These are phyloP conservation scores for Diplodia sapinea DNA, from an alignment of 2,329 filamentous ascomycete species.

Conservation along the genomic window DNA sequence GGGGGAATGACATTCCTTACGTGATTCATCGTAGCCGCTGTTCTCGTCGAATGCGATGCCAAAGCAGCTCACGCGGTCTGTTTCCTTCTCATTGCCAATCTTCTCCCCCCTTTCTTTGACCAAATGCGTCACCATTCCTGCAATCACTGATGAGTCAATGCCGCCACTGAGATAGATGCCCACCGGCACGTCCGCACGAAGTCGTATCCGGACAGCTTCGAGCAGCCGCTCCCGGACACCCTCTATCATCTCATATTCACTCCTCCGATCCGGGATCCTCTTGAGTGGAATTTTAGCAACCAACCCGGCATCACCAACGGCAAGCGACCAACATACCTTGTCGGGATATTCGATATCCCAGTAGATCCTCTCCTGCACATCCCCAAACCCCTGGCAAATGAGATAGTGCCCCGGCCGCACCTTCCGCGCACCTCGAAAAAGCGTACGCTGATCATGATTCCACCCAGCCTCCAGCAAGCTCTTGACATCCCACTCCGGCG, in stretches of 20 bases:
- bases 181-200: slow-evolving; percentile 64
- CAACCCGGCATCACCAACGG: neutral
- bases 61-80: slow-evolving; percentile 54
- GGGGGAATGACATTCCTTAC: neutral
- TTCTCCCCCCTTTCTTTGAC: slow-evolving; percentile 54
- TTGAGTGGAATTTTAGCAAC: neutral
- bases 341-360: slow-evolving; percentile 61
- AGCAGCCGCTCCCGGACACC: slow-evolving; percentile 58
- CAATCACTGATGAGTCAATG: slow-evolving; percentile 63
- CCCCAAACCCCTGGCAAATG: slow-evolving; percentile 42
- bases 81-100: slow-evolving; percentile 52
- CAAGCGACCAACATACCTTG: slow-evolving; percentile 50
- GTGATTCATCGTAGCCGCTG: slow-evolving; percentile 58
- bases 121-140: slow-evolving; percentile 62
- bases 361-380: slow-evolving; percentile 53
- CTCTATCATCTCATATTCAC: slow-evolving; percentile 58
- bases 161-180: slow-evolving; percentile 64
- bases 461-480: slow-evolving; percentile 53
- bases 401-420: slow-evolving; percentile 39
- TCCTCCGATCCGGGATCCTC: slow-evolving; percentile 49
- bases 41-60: slow-evolving; percentile 60
- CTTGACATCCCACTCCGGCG: slow-evolving; percentile 60
- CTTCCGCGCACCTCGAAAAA: slow-evolving; percentile 58
- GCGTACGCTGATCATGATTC: slow-evolving; percentile 54
- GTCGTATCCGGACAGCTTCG: slow-evolving; percentile 59